These are phyloP conservation scores for Tricholoma saponaceum DNA, from an alignment of 768 basidiomycete species.

Conservation along the genomic window DNA sequence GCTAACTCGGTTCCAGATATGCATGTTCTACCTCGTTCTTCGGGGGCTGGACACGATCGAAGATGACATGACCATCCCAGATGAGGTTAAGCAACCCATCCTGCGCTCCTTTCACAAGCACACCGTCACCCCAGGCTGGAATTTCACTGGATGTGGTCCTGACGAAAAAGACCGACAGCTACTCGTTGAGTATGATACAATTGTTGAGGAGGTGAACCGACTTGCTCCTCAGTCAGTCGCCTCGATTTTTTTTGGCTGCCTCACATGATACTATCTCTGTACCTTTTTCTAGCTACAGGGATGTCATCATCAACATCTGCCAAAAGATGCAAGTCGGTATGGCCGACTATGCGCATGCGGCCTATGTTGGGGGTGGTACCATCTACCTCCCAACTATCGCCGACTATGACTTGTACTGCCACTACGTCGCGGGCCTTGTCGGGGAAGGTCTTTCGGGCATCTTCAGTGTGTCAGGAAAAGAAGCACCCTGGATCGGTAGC, in stretches of 20 bases:
- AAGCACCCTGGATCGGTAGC: constrained; percentile 63
- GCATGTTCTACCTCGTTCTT: constrained; percentile 91
- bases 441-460: constrained; percentile 92
- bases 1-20: constrained; percentile 52
- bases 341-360: constrained; percentile 91
- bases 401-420: constrained; percentile 97
- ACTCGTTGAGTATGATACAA: constrained; percentile 75
- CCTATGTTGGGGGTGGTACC: constrained; percentile 57
- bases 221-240: constrained; percentile 58
- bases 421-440: constrained; percentile 97
- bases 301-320: constrained; percentile 78
- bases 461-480: constrained; percentile 83
- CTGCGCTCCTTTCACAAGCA: constrained; percentile 80
- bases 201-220: constrained; percentile 75
- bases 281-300: constrained; percentile 50
- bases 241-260: constrained; percentile 3
- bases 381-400: constrained; percentile 70
- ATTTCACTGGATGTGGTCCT: constrained; percentile 75
- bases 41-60: constrained; percentile 96
- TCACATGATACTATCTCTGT: not conserved
- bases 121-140: constrained; percentile 82
- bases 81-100: constrained; percentile 80
- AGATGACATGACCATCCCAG: constrained; percentile 95
- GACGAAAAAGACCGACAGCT: constrained; percentile 86
- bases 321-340: constrained; percentile 91